Base-by-base conservation (phyloP, 305 asterid species). In the Striga hermonthica region DNA sequence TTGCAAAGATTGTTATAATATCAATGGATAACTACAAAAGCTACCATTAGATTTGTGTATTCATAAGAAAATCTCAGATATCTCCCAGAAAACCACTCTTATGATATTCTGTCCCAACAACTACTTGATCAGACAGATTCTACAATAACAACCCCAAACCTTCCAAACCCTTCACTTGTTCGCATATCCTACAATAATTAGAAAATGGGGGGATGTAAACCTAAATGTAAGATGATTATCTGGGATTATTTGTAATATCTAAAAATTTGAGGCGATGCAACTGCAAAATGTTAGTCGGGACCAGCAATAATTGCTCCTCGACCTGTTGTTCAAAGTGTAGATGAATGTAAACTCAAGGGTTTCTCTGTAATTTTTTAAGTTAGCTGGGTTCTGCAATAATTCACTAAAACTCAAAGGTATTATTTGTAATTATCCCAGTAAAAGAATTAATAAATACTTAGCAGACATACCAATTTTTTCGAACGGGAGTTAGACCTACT, bases 401-500 rank as follows among this genome's bases (percentile, higher is more conserved):
- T 22, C 31, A 22, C 31, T 22, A 22, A 22, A 22, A 22, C 31
- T 22, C 31, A 22, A 22, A 22, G 31, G 31, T 22, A 22, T 2
- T 48, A 4, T 48, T 10, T 47, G 16, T 48, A 11, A 48, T 48
- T n/a, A 50, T 13, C 57, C n/a, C 58, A 3, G 58, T 14, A 48
- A 12, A 15, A 31, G 11, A 55, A 59, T 36, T 36, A 72, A 56
- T 67, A 78, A 67, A 43, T 34, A 54, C 50, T 57, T 40, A 71
- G 48, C 35, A 60, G 45, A 70, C 85, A 58, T 83, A 91, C 97
- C 89, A 70, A 67, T 77, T 82, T 87, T 85, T 84, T 89, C 15
- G 96, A 83, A 43, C 87, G 95, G 73, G 99, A 87, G 72, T 78
- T 71, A 65, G 98, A 84, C 78, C 95, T 85, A 67, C 89, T 82